Conservation (phyloP, 1,139 yeast genomes). For the Pichia sp. region DNA sequence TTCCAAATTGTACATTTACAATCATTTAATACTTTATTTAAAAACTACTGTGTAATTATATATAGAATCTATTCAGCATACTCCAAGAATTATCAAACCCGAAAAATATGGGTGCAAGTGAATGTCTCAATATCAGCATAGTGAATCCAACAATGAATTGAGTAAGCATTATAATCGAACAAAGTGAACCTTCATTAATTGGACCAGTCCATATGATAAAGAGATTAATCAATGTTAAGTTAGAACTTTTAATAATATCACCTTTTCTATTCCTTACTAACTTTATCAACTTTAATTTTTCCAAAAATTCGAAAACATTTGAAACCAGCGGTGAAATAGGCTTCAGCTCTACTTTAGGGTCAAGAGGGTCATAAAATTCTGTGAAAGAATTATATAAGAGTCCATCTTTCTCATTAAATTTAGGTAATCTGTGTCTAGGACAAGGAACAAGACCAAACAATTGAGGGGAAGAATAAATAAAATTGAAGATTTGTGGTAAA, state of each 20-base stretch:
- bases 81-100: conserved; percentile 69
- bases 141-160: conserved; percentile 62
- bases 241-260: conserved; percentile 49
- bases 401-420: conserved; percentile 59
- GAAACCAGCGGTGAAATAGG: conserved; percentile 21
- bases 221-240: conserved; percentile 81
- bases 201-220: conserved; percentile 85
- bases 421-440: conserved; percentile 91
- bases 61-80: conserved; percentile 26
- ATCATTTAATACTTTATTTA: background rate
- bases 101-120: conserved; percentile 77
- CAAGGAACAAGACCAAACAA: conserved; percentile 80
- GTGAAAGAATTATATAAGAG: conserved; percentile 71
- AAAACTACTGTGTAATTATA: background rate
- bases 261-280: conserved; percentile 30
- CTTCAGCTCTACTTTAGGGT: conserved; percentile 15
- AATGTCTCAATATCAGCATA: conserved; percentile 71
- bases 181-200: conserved; percentile 70
- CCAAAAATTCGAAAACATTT: conserved; percentile 31
- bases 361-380: conserved; percentile 25
- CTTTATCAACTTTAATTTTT: conserved; percentile 43
- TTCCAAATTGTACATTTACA: too few relatives aligned
- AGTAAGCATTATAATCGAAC: conserved; percentile 46
- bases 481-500: conserved; percentile 85
- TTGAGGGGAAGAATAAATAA: conserved; percentile 85